Percentiles rank a stretch among this genome's conserved stretches.
phyloP scores from a whole-genome alignment of 371 early-diverging fungal genomes.

The Rhizopus delemar region DNA sequence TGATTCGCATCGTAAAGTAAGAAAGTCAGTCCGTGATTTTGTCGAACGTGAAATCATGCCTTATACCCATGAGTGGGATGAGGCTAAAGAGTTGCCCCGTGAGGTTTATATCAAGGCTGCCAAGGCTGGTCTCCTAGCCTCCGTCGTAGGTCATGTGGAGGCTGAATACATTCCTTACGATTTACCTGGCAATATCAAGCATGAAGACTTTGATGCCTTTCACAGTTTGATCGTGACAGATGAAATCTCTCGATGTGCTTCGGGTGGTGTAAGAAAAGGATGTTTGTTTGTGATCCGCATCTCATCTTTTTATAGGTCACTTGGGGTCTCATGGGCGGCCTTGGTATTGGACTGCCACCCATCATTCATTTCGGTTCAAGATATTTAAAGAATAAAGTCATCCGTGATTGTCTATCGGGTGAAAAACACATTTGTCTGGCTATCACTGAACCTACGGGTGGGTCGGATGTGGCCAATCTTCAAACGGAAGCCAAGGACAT shows the following conservation, averaged over 20 bases:
- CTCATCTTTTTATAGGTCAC: conserved; percentile 23
- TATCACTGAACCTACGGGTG: conserved; percentile 71
- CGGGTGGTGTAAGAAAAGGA: conserved; percentile 66
- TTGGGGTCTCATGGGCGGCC: conserved; percentile 52
- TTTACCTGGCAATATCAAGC: conserved; percentile 30
- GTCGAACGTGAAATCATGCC: conserved; percentile 67
- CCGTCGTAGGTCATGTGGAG: conserved; percentile 39
- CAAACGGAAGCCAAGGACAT: conserved; percentile 73
- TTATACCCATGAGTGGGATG: conserved; percentile 68
- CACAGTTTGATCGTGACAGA: conserved; percentile 65
- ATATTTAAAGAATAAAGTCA: conserved; percentile 61
- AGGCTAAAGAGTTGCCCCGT: conserved; percentile 60
- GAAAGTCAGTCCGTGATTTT: conserved; percentile 54
- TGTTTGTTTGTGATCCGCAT: conserved; percentile 13
- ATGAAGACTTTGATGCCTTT: conserved; percentile 59
- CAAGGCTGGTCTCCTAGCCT: conserved; percentile 57
- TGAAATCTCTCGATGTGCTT: conserved; percentile 68
- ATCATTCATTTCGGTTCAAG: conserved; percentile 65
- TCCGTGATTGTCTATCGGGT: conserved; percentile 59
- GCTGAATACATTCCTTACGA: conserved; percentile 27
- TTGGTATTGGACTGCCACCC: conserved; percentile 75
- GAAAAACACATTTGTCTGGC: conserved; percentile 67
- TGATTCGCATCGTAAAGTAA: conserved; percentile 57
- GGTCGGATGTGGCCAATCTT: conserved; percentile 84
- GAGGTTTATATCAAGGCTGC: conserved; percentile 58